These are phyloP conservation scores for Psilocybe mexicana DNA, from an alignment of 1,284 basidiomycete species.

Conservation along the genomic window DNA sequence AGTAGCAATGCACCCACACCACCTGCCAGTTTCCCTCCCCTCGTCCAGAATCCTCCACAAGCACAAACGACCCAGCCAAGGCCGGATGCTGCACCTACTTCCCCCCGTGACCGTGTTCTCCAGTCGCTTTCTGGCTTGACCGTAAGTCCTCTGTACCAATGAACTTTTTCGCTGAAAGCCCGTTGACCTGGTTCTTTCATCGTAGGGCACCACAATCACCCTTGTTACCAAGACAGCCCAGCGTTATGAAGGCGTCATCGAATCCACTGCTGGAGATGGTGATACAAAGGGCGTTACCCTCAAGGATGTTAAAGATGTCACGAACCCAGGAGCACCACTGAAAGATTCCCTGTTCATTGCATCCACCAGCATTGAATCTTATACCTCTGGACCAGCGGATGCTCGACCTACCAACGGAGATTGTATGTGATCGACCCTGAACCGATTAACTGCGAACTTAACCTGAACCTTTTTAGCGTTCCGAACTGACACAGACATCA, in stretches of 20 bases:
- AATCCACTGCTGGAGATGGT: constrained; percentile 60
- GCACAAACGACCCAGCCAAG: constrained; percentile 1
- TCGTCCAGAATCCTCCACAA: constrained; percentile 26
- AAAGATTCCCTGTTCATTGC: constrained; percentile 70
- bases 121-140: constrained; percentile 64
- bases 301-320: constrained; percentile 72
- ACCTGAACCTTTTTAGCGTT: constrained; percentile 54
- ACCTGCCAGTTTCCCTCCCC: constrained; percentile 47
- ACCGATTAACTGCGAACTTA: background rate
- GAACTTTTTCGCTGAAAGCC: constrained; percentile 5
- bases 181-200: constrained; percentile 5
- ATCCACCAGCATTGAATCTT: constrained; percentile 68
- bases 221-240: constrained; percentile 65
- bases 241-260: constrained; percentile 71
- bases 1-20: constrained; percentile 1
- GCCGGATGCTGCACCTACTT: constrained; percentile 3
- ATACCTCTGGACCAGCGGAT: constrained; percentile 74
- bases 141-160: constrained; percentile 40
- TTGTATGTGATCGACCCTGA: constrained; percentile 40
- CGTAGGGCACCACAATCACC: constrained; percentile 72
- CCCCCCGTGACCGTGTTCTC: constrained; percentile 57
- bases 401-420: constrained; percentile 66
- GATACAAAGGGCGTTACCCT: constrained; percentile 72
- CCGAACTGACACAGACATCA: constrained; percentile 89
- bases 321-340: constrained; percentile 60